A percentile compares a stretch with the other conserved stretches of the same genome.
phyloP scores from a whole-genome alignment of 192 early-diverging fungal species.

The Coemansia sp. region DNA sequence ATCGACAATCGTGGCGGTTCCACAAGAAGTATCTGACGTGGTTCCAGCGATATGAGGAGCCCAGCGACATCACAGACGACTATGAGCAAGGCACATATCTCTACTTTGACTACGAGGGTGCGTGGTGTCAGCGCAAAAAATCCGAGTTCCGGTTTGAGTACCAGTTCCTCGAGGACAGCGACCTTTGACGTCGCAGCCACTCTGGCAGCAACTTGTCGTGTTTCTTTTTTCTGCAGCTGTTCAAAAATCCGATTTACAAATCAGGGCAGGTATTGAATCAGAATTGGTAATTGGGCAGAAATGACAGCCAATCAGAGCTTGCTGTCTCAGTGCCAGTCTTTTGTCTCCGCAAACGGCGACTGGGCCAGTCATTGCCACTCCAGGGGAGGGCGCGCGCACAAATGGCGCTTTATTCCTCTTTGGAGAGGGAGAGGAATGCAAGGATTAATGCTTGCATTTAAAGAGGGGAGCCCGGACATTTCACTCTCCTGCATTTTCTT shows the following conservation, averaged over 20 bases:
- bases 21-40: slow-evolving; percentile 98
- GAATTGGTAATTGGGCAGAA: neutral
- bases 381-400: neutral
- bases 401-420: slow-evolving; percentile 4
- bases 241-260: neutral
- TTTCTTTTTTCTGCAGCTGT: neutral
- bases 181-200: slow-evolving; percentile 40
- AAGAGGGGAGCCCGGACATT: neutral
- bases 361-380: neutral
- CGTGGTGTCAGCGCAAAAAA: slow-evolving; percentile 96
- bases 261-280: neutral
- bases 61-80: slow-evolving; percentile 91
- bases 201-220: slow-evolving; percentile 25
- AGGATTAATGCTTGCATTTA: neutral
- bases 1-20: slow-evolving; percentile 96
- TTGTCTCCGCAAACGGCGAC: neutral
- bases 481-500: neutral
- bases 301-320: neutral
- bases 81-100: slow-evolving; percentile 98
- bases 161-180: slow-evolving; percentile 81
- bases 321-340: neutral
- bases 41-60: slow-evolving; percentile 98
- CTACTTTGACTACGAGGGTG: slow-evolving; percentile 97
- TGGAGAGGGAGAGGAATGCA: neutral
- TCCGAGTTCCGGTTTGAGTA: slow-evolving; percentile 95